Evolutionary conservation across 1,284 basidiomycete species (phyloP).

Genomic region (Naganishia liquefaciens): DNA sequence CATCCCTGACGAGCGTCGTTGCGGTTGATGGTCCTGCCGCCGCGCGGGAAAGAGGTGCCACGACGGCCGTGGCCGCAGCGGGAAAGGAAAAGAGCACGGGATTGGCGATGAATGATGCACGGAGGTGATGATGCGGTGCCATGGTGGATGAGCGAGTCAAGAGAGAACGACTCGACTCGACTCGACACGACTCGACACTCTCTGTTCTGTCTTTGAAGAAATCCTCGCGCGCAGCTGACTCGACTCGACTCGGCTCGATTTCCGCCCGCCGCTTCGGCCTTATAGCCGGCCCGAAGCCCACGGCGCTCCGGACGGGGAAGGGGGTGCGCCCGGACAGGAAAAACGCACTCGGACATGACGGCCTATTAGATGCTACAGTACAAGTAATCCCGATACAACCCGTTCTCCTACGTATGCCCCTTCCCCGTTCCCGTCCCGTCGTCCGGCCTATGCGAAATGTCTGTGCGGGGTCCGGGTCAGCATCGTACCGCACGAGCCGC

Average conservation of each 20-base stretch:
- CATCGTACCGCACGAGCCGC: too few relatives aligned
- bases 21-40: too few relatives aligned
- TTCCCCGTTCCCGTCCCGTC: neutral
- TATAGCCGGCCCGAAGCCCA: too few relatives aligned
- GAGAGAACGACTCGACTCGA: neutral
- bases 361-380: neutral
- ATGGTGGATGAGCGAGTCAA: neutral
- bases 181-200: neutral
- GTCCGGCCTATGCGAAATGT: slow-evolving; percentile 15
- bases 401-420: neutral
- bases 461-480: slow-evolving; percentile 1
- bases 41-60: neutral
- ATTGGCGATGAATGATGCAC: slow-evolving; percentile 16
- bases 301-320: too few relatives aligned
- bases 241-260: too few relatives aligned
- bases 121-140: slow-evolving; percentile 20
- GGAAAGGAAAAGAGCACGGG: slow-evolving; percentile 25
- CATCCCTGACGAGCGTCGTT: too few relatives aligned
- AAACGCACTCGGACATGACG: neutral
- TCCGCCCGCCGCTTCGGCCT: neutral
- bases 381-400: slow-evolving; percentile 18
- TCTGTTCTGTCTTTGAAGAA: neutral
- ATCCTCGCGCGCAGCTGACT: too few relatives aligned
- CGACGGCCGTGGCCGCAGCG: neutral
- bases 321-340: neutral